Evolutionary conservation across 306 rosid species (phyloP).

Genomic region (Hylodesmum podocarpum): DNA sequence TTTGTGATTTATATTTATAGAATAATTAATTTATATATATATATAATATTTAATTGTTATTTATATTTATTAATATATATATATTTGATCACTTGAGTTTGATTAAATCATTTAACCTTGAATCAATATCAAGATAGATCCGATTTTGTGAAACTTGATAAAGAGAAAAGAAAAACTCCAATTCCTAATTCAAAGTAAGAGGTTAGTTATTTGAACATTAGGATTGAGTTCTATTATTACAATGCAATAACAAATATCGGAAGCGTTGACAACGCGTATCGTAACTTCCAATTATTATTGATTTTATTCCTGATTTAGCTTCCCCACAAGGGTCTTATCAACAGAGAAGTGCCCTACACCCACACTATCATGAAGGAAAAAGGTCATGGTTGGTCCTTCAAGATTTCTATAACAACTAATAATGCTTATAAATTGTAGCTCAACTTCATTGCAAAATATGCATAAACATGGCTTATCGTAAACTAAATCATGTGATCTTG

Average conservation of each 20-base stretch:
- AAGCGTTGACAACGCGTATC: background rate
- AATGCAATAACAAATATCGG: background rate
- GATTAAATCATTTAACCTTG: too few relatives aligned
- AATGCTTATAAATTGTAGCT: constrained; percentile 21
- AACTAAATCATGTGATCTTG: constrained; percentile 32
- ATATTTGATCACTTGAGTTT: too few relatives aligned
- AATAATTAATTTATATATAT: too few relatives aligned
- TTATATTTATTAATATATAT: too few relatives aligned
- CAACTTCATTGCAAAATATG: background rate
- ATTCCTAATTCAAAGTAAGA: background rate
- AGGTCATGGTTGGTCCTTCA: background rate
- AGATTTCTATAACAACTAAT: constrained; percentile 24
- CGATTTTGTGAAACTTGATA: too few relatives aligned
- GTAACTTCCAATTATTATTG: background rate
- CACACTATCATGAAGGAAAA: background rate
- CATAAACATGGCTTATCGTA: constrained; percentile 22
- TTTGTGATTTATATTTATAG: too few relatives aligned
- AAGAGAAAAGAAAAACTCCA: too few relatives aligned
- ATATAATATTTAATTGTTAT: too few relatives aligned
- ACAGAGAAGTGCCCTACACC: background rate
- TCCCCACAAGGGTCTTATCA: background rate
- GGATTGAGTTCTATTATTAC: background rate
- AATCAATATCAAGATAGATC: too few relatives aligned
- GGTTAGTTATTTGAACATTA: background rate
- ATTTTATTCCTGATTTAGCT: background rate